Base-by-base conservation (phyloP, 2,329 filamentous ascomycete genomes). In the Mollisia scopiformis region DNA sequence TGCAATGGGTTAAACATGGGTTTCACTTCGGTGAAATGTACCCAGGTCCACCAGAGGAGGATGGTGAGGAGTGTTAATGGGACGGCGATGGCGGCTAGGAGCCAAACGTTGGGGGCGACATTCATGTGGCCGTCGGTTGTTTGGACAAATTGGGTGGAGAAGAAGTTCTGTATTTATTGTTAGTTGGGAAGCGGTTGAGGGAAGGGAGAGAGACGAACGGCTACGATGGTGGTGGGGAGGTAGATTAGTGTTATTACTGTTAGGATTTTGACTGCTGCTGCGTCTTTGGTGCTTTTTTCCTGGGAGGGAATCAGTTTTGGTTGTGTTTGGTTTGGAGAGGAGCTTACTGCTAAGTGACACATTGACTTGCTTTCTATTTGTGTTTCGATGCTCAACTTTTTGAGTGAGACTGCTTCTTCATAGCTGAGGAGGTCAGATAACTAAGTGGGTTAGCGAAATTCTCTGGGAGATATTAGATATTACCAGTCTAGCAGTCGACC, bases 221-320 rank as follows among this genome's bases (percentile, higher is more conserved):
- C 66, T 35, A 70, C 66, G 31, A 70, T 65, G 10, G 68, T 68
- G 6, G 55, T 59, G 1, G 68, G 68, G 2, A 70, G 53, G 51
- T 69, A 70, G 14, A 70, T 58, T 4, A 70, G 49, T 2, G 66
- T 69, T 11, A 70, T 69, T 6, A 70, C 57, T 2, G 68, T 70
- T 4, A 70, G 37, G 23, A 69, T 69, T 25, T 70, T 70, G n/a
- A 70, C 64, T 2, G 65, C 66, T 10, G 68, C 66, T 10, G 68
- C 65, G 55, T 70, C 66, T 55, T 65, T 62, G 1, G 63, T 65
- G 25, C 63, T 68, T 63, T 56, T 55, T 43, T 65, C 59, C 68
- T 69, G 28, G 3, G 5, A 21, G 5, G 14, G 1, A 16, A 19
- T 63, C 37, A 61, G 53, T 7, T 27, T 23, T 14, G 5, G 13